Evolutionary conservation across 2,329 filamentous ascomycete genomes (phyloP), one percentile per base, ranked within the genome.

Genomic region (Talaromyces sp.): DNA sequence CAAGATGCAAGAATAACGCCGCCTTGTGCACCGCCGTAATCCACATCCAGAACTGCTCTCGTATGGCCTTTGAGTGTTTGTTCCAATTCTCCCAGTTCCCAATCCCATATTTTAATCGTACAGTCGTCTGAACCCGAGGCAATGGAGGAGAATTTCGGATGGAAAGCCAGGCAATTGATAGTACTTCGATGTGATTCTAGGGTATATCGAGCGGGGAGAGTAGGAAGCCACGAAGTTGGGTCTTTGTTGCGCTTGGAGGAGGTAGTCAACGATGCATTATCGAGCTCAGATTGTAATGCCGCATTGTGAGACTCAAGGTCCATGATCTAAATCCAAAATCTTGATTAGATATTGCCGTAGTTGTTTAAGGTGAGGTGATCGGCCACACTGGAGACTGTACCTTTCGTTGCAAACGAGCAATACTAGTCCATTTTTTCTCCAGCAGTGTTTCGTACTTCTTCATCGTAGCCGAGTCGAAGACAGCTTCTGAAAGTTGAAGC

Each of bases 381-480:
- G 25, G 22, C 11, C n/a, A 15, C 19, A 2, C 17, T 13, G 49
- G 49, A 30, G 17, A 13, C 49, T 10, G 49, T 47, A 90, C 91
- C 90, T 96, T 98, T 78, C 96, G 97, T 78, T 98, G 93, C 75
- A 98, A 77, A 64, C 93, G 85, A 70, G 97, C 92, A 30, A 98
- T 90, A 70, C 92, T 95, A 22, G 93, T 98, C 93, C 93, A 98
- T 81, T 98, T 98, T 85, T 96, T 97, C 82, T 98, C 93, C 67
- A 98, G 78, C 30, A 98, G 78, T 1, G 91, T 90, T 77, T 96
- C 92, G 79, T 97, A 98, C 78, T 96, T 96, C 81, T 96, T 96
- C 58, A 88, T 84, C 22, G 91, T 96, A 19, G 85, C 84, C 64
- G 90, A 82, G 73, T 96, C 92, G 70, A 96, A 93, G 55, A 79